phyloP scores from a whole-genome alignment of 2,329 filamentous ascomycete species.

The Cladosporium oxysporum region DNA sequence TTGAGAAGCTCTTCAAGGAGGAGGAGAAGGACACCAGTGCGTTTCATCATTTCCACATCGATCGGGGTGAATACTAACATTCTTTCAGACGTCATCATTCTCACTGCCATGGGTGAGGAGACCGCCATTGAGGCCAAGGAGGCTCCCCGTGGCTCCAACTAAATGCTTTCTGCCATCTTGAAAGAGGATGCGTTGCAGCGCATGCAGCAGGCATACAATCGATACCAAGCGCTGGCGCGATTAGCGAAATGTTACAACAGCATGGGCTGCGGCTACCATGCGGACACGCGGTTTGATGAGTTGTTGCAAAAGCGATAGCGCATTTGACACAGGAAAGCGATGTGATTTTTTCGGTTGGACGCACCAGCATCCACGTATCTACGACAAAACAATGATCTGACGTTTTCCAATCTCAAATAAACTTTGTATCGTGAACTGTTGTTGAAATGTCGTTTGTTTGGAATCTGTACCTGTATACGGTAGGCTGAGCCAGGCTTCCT shows the following conservation, averaged over 20 bases:
- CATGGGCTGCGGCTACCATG: conserved; percentile 20
- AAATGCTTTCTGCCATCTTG: conserved; percentile 7
- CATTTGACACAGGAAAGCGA: conserved; percentile 22
- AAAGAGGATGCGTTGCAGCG: conserved; percentile 16
- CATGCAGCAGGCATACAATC: conserved; percentile 20
- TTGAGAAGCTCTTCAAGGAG: conserved; percentile 72
- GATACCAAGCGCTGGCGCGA: conserved; percentile 22
- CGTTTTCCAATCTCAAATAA: conserved; percentile 13
- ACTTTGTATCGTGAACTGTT: neutral
- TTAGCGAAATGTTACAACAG: conserved; percentile 22
- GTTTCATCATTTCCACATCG: conserved; percentile 42
- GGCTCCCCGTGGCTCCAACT: conserved; percentile 57
- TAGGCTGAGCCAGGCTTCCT: neutral
- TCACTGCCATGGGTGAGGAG: conserved; percentile 96
- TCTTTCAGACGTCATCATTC: conserved; percentile 77
- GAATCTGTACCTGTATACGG: neutral
- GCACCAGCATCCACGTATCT: conserved; percentile 21
- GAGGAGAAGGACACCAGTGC: conserved; percentile 95
- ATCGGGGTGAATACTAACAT: conserved; percentile 10
- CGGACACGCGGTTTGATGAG: conserved; percentile 21
- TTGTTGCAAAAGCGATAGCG: conserved; percentile 22
- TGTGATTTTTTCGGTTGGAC: conserved; percentile 21
- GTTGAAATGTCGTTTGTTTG: neutral
- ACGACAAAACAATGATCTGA: conserved; percentile 20
- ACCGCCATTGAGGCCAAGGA: conserved; percentile 91